Base-by-base conservation (phyloP, 1,284 basidiomycete species). In the Apiotrichum porosum region DNA sequence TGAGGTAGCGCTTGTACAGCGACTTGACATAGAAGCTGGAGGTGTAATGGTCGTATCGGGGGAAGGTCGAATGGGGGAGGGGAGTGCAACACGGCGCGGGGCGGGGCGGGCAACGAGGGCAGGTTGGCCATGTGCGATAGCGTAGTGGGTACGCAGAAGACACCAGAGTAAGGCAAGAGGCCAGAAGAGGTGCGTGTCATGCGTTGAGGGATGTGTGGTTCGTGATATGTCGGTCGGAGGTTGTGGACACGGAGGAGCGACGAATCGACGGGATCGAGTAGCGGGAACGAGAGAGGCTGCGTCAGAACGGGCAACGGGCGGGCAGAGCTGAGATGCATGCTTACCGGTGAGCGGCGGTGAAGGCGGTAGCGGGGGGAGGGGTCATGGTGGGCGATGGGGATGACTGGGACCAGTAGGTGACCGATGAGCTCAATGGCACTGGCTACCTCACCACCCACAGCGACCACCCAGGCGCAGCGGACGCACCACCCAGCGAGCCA, bases 1-100 rank as follows among this genome's bases (percentile, higher is more conserved):
- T 85, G 52, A 95, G 80, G 67, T 82, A 83, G 40, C 92, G 83
- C 66, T 82, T 84, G 79, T 95, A 97, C 13, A 97, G 81, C 22
- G 86, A 88, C 76, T 91, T 88, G 75, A 97, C 89, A 72, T 93
- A 88, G 65, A 83, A 78, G 49, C 72, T 74, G 58, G 6, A n/a
- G 30, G n/a, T 36, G 6, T 15, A 31, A n/a, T 13, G 31, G 17
- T 1, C 21, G 19, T 26, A 19, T 10, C 18, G 33, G 9, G 22
- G 39, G 18, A 14, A n/a, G 18, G 26, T 4, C 21, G 15, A n/a
- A 19, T 23, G 19, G 37, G 8, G 19, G 37, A 15, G 37, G 15
- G 21, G 35, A n/a, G n/a, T n/a, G n/a, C n/a, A n/a, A n/a, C n/a
- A n/a, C n/a, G n/a, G n/a, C n/a, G n/a, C n/a, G n/a, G n/a, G n/a